phyloP scores from a whole-genome alignment of 2,329 filamentous ascomycete species.

The Stagonosporopsis tanaceti region DNA sequence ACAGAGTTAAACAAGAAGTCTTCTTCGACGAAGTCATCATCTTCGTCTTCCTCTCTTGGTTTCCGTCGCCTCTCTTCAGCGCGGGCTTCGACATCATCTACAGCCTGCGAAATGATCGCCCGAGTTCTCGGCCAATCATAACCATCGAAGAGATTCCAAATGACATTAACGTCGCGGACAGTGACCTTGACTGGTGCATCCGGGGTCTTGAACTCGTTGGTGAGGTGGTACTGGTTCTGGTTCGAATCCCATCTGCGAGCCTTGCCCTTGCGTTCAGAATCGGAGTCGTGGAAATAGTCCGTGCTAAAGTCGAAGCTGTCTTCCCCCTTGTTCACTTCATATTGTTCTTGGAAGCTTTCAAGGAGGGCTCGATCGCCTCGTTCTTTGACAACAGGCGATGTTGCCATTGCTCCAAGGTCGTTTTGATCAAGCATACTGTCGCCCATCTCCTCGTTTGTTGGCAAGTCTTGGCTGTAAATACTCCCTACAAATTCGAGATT shows the following conservation, averaged over 20 bases:
- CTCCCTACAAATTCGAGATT: constrained; percentile 61
- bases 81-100: constrained; percentile 84
- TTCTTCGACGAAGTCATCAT: constrained; percentile 74
- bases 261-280: constrained; percentile 67
- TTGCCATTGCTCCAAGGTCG: constrained; percentile 46
- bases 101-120: constrained; percentile 84
- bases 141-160: constrained; percentile 97
- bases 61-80: constrained; percentile 76
- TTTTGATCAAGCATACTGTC: constrained; percentile 53
- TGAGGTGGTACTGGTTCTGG: constrained; percentile 75
- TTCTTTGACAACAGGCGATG: constrained; percentile 40
- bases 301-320: constrained; percentile 76
- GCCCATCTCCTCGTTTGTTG: constrained; percentile 53
- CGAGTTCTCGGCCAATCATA: constrained; percentile 95
- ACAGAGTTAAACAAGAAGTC: constrained; percentile 99
- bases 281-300: constrained; percentile 73
- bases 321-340: constrained; percentile 63
- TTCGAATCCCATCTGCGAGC: constrained; percentile 83
- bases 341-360: constrained; percentile 62
- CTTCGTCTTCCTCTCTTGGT: constrained; percentile 68
- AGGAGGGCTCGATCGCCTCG: constrained; percentile 52
- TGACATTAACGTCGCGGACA: constrained; percentile 87
- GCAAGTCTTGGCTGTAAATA: constrained; percentile 59
- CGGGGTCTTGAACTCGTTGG: constrained; percentile 67
- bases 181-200: constrained; percentile 78